phyloP scores from a whole-genome alignment of 306 rosid species.

The Trifolium subterraneum region DNA sequence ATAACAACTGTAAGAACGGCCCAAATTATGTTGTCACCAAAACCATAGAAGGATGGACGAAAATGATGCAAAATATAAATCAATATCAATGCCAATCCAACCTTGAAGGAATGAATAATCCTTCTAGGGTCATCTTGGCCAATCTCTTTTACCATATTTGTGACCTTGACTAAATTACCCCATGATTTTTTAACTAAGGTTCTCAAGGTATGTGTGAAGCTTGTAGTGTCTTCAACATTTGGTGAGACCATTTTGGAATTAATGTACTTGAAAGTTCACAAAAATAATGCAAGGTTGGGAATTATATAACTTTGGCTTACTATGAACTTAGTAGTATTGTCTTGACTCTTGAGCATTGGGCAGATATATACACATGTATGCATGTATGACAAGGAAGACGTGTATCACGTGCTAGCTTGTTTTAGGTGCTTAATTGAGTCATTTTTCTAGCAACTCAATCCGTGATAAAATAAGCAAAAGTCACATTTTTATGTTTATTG shows the following conservation, averaged over 20 bases:
- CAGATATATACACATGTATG: not conserved
- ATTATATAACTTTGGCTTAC: not conserved
- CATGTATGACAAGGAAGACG: not conserved
- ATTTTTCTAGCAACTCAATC: too few relatives aligned
- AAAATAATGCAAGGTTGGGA: not conserved
- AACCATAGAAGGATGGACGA: constrained; percentile 60
- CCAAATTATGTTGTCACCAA: constrained; percentile 72
- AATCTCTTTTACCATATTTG: constrained; percentile 38
- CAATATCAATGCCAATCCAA: constrained; percentile 61
- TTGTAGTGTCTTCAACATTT: constrained; percentile 20
- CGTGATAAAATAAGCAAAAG: too few relatives aligned
- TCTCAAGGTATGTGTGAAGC: constrained; percentile 18
- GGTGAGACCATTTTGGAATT: constrained; percentile 31
- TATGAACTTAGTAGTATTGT: not conserved
- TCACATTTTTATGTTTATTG: too few relatives aligned
- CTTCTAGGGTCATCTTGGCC: constrained; percentile 78
- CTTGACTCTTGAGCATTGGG: not conserved
- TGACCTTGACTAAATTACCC: constrained; percentile 36
- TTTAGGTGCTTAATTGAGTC: too few relatives aligned
- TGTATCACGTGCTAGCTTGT: too few relatives aligned
- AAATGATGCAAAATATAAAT: constrained; percentile 62
- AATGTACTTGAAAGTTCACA: not conserved
- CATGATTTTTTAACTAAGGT: constrained; percentile 36
- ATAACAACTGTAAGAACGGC: constrained; percentile 76
- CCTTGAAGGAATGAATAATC: constrained; percentile 66